A percentile compares a stretch with the other conserved stretches of the same genome.
phyloP scores from a whole-genome alignment of 75 land plant species.

The Picea sitchensis region DNA sequence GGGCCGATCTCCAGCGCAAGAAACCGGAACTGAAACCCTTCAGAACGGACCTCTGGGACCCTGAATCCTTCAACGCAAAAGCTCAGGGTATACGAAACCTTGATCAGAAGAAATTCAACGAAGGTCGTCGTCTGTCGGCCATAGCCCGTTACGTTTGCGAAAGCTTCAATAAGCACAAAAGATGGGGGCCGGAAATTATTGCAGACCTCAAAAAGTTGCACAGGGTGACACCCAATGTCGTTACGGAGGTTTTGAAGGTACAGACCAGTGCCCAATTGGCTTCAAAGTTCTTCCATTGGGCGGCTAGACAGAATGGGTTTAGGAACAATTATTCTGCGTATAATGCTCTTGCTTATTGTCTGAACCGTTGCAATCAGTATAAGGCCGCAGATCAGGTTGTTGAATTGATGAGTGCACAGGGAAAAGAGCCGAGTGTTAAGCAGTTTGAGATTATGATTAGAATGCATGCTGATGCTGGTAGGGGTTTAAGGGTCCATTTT shows the following conservation, averaged over 20 bases:
- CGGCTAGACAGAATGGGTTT: constrained; percentile 61
- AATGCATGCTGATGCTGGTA: constrained; percentile 47
- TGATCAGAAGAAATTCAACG: not conserved
- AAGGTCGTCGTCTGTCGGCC: constrained; percentile 51
- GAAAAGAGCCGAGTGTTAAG: constrained; percentile 56
- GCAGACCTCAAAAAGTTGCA: constrained; percentile 54
- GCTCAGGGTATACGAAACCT: no score
- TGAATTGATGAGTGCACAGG: constrained; percentile 59
- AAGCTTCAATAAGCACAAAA: constrained; percentile 43
- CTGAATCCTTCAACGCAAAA: constrained; percentile 4
- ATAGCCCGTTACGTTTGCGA: constrained; percentile 61
- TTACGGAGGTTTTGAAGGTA: constrained; percentile 56
- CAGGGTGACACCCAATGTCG: constrained; percentile 47
- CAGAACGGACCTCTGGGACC: constrained; percentile 9
- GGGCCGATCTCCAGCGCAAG: not conserved
- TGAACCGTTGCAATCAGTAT: constrained; percentile 30
- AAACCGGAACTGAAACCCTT: not conserved
- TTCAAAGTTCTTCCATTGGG: constrained; percentile 70
- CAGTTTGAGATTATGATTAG: constrained; percentile 70
- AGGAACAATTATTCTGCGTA: constrained; percentile 48
- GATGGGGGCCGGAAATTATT: constrained; percentile 50
- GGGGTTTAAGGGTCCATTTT: constrained; percentile 46
- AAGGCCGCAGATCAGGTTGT: constrained; percentile 58
- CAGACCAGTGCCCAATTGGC: constrained; percentile 26
- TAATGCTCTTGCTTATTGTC: constrained; percentile 59